A percentile compares a stretch with the other conserved stretches of the same genome.
Conservation (phyloP, 768 basidiomycete genomes). For the Pleurotus giganteus region DNA sequence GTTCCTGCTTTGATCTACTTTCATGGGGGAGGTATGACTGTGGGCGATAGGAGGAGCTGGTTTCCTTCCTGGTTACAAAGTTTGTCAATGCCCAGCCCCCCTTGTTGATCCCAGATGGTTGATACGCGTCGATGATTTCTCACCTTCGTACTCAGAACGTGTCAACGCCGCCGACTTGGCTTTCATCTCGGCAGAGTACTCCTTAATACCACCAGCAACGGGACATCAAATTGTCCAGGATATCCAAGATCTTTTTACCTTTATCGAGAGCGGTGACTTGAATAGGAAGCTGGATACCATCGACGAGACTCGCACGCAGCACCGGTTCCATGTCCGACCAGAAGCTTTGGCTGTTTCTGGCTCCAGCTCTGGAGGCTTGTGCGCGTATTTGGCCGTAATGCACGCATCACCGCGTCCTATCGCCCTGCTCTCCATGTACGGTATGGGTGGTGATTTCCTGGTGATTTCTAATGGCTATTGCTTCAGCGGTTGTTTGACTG, state of each 20-base stretch:
- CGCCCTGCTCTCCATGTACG: conserved; percentile 58
- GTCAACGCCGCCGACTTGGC: conserved; percentile 44
- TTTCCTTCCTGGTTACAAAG: conserved; percentile 65
- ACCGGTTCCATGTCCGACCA: conserved; percentile 36
- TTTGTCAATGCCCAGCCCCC: conserved; percentile 21
- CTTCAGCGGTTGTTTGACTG: neutral
- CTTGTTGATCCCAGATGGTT: neutral
- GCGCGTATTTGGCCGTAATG: conserved; percentile 58
- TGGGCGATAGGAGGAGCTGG: conserved; percentile 59
- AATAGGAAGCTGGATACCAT: conserved; percentile 15
- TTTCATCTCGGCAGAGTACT: conserved; percentile 65
- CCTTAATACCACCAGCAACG: conserved; percentile 51
- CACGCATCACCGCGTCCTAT: conserved; percentile 50
- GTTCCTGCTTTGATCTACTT: conserved; percentile 41
- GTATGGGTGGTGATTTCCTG: conserved; percentile 60
- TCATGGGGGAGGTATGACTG: conserved; percentile 58
- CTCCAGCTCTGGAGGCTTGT: conserved; percentile 60
- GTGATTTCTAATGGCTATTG: conserved; percentile 23
- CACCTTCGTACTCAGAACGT: conserved; percentile 35
- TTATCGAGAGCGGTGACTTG: conserved; percentile 29
- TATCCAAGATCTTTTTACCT: conserved; percentile 52
- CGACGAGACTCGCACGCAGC: neutral
- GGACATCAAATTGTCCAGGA: conserved; percentile 59
- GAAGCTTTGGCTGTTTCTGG: conserved; percentile 51
- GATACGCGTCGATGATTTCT: conserved; percentile 14